These are phyloP conservation scores for Boechera retrofracta DNA, from an alignment of 345 rosid genomes.

Conservation along the genomic window DNA sequence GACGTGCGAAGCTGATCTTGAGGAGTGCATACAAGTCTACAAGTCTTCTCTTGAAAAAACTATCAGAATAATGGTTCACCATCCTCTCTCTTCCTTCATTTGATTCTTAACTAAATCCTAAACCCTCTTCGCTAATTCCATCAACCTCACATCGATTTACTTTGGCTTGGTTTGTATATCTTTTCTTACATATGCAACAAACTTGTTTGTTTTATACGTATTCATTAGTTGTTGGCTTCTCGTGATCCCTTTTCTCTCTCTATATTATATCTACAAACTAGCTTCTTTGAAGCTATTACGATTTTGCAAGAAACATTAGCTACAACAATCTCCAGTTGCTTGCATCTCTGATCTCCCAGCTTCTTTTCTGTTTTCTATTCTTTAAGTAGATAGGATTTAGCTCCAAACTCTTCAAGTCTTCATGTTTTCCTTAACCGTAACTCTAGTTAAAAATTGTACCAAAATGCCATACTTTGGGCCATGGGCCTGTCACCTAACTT, in stretches of 20 bases:
- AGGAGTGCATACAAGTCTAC: slow-evolving; percentile 80
- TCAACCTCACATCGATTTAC: background rate
- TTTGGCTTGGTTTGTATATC: slow-evolving; percentile 38
- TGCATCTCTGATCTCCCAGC: background rate
- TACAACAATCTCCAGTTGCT: background rate
- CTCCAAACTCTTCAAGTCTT: background rate
- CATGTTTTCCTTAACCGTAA: background rate
- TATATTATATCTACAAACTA: background rate
- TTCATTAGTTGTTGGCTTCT: slow-evolving; percentile 24
- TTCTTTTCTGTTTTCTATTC: background rate
- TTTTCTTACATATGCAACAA: background rate
- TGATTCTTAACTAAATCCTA: slow-evolving; percentile 12
- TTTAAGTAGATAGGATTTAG: slow-evolving; percentile 8
- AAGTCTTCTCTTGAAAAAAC: slow-evolving; percentile 55
- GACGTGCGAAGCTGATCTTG: slow-evolving; percentile 82
- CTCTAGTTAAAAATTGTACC: slow-evolving; percentile 12
- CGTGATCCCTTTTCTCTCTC: slow-evolving; percentile 12
- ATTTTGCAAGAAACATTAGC: slow-evolving; percentile 12
- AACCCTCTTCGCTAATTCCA: slow-evolving; percentile 17
- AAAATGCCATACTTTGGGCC: slow-evolving; percentile 32
- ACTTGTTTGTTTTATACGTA: slow-evolving; percentile 28
- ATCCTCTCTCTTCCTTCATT: slow-evolving; percentile 46
- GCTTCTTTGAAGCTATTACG: slow-evolving; percentile 19
- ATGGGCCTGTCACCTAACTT: slow-evolving; percentile 30
- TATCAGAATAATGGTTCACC: slow-evolving; percentile 63